phyloP scores from a whole-genome alignment of 2,329 filamentous ascomycete species.

The Chrysoporthe deuterocubensis region DNA sequence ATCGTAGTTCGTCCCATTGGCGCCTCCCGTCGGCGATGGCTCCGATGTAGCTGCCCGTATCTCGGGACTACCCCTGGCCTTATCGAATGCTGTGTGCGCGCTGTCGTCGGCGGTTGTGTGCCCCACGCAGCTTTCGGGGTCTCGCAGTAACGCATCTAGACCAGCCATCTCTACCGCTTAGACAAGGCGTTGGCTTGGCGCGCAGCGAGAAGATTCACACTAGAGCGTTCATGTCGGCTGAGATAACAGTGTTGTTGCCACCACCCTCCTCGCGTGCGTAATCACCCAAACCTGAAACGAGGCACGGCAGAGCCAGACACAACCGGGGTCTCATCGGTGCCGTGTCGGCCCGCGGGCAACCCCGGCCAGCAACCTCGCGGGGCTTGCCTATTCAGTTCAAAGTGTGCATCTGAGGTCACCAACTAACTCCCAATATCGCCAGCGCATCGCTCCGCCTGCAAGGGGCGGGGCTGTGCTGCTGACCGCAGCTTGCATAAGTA shows the following conservation, averaged over 20 bases:
- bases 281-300: neutral
- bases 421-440: too few species aligned
- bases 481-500: neutral
- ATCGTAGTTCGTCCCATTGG: neutral
- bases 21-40: conserved; percentile 6
- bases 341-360: too few species aligned
- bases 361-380: too few species aligned
- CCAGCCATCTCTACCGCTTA: conserved; percentile 18
- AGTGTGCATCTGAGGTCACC: too few species aligned
- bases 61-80: conserved; percentile 11
- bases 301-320: too few species aligned
- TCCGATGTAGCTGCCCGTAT: conserved; percentile 10
- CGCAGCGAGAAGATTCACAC: neutral
- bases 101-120: conserved; percentile 13
- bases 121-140: conserved; percentile 21
- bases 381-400: too few species aligned
- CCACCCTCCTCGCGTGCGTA: neutral
- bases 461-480: neutral
- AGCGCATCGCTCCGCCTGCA: too few species aligned
- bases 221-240: neutral
- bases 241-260: neutral
- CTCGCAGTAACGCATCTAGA: neutral
- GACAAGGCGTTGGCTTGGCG: neutral
- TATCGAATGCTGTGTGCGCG: neutral
- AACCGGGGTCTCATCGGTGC: too few species aligned